Evolutionary conservation across 2,329 filamentous ascomycete species (phyloP).

Genomic region (Penicillium aurantiogriseum): DNA sequence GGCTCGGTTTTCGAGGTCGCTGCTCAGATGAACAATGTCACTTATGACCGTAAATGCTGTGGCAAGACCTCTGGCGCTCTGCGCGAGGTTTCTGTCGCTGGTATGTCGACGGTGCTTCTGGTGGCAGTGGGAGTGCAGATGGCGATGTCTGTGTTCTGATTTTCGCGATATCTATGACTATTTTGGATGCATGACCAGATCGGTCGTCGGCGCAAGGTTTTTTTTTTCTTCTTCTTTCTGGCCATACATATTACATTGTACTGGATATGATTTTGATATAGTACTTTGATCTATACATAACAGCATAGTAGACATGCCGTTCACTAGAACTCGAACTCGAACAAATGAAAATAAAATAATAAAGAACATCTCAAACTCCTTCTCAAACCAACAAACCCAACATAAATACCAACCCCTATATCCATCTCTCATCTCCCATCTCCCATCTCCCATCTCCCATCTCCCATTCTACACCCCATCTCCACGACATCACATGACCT

Average conservation of each 20-base stretch:
- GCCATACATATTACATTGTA: not conserved
- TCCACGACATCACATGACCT: slow-evolving; percentile 11
- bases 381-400: not conserved
- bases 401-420: no score
- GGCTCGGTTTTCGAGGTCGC: slow-evolving; percentile 78
- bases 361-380: not conserved
- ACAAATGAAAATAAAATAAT: not conserved
- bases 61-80: slow-evolving; percentile 31
- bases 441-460: no score
- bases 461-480: not conserved
- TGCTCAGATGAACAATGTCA: slow-evolving; percentile 69
- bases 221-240: not conserved
- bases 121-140: slow-evolving; percentile 27
- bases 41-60: slow-evolving; percentile 54
- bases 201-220: slow-evolving; percentile 9
- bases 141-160: slow-evolving; percentile 25
- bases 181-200: slow-evolving; percentile 7
- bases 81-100: slow-evolving; percentile 18
- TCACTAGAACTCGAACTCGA: not conserved
- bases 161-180: slow-evolving; percentile 17
- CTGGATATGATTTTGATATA: slow-evolving; percentile 1
- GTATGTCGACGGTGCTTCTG: slow-evolving; percentile 22
- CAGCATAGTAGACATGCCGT: not conserved
- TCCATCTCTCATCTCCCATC: not conserved
- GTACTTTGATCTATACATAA: not conserved